Percentiles rank a stretch among this genome's conserved stretches.
Conservation (phyloP, 1,284 basidiomycete species). For the Mycena sp. region DNA sequence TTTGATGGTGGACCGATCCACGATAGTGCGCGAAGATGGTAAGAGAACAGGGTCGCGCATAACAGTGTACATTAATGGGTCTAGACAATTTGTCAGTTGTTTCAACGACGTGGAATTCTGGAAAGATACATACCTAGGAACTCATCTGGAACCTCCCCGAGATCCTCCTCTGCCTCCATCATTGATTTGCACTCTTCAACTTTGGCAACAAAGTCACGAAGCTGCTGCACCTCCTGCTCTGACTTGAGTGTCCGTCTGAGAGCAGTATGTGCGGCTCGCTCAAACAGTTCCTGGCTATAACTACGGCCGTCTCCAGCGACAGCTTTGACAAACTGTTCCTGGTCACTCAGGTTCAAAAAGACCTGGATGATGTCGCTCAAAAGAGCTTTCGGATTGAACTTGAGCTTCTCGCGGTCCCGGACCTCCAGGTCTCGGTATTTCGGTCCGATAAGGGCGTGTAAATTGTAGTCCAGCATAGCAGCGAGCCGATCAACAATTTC, state of each 20-base stretch:
- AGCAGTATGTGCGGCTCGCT: conserved; percentile 80
- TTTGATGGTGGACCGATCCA: conserved; percentile 96
- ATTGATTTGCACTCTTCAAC: conserved; percentile 86
- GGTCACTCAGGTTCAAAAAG: conserved; percentile 89
- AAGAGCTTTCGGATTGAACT: conserved; percentile 88
- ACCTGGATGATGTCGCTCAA: conserved; percentile 92
- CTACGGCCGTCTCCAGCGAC: conserved; percentile 94
- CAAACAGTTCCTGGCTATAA: conserved; percentile 89
- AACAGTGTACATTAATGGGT: conserved; percentile 92
- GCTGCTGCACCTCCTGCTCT: conserved; percentile 80
- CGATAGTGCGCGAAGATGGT: conserved; percentile 82
- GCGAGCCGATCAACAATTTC: conserved; percentile 97
- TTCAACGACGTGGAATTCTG: conserved; percentile 4
- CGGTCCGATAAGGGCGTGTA: conserved; percentile 91
- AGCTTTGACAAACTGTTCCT: conserved; percentile 85
- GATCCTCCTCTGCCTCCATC: conserved; percentile 90
- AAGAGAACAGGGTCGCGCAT: conserved; percentile 97
- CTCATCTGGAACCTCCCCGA: conserved; percentile 96
- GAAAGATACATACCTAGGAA: conserved; percentile 75
- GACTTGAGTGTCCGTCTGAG: conserved; percentile 79
- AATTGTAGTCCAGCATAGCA: conserved; percentile 97
- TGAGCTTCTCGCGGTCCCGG: conserved; percentile 88
- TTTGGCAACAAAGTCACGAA: conserved; percentile 79
- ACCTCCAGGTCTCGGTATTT: conserved; percentile 87
- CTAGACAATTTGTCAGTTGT: conserved; percentile 62